Conservation (phyloP, 2,329 filamentous ascomycete species). For the Cadophora luteo-olivacea region DNA sequence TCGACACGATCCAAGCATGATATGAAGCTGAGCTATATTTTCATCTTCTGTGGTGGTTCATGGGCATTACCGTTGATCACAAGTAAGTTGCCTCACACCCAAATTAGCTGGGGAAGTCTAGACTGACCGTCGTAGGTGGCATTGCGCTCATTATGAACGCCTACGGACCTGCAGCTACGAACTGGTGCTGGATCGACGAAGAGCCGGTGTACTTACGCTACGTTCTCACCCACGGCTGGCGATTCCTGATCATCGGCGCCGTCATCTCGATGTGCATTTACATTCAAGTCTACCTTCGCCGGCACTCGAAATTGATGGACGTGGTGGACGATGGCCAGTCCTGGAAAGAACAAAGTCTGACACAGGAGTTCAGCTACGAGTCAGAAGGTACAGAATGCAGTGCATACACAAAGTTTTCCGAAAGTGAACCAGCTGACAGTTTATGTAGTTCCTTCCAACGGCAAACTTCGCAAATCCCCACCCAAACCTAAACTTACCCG, state of each 20-base stretch:
- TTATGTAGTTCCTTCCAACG: background rate
- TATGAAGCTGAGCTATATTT: constrained; percentile 1
- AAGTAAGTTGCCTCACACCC: background rate
- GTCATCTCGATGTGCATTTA: constrained; percentile 18
- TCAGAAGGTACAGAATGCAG: background rate
- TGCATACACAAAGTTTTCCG: no score
- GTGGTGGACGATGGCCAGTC: background rate
- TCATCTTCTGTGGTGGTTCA: constrained; percentile 1
- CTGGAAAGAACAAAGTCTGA: background rate
- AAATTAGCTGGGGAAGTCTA: background rate
- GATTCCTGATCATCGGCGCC: constrained; percentile 44
- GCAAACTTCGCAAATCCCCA: background rate
- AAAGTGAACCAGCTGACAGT: background rate
- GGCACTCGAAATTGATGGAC: constrained; percentile 6
- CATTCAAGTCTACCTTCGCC: constrained; percentile 19
- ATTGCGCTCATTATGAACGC: constrained; percentile 10
- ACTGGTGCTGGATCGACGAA: constrained; percentile 50
- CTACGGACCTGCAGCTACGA: constrained; percentile 47
- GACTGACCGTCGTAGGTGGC: background rate
- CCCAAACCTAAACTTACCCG: background rate
- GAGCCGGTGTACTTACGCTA: constrained; percentile 46
- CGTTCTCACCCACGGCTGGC: constrained; percentile 48
- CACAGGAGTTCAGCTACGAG: background rate
- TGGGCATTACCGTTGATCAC: constrained; percentile 19
- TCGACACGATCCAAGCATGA: constrained; percentile 11